Percentiles rank a stretch among this genome's conserved stretches.
phyloP scores from a whole-genome alignment of 2,329 filamentous ascomycete genomes.

The Colletotrichum echinochloae region DNA sequence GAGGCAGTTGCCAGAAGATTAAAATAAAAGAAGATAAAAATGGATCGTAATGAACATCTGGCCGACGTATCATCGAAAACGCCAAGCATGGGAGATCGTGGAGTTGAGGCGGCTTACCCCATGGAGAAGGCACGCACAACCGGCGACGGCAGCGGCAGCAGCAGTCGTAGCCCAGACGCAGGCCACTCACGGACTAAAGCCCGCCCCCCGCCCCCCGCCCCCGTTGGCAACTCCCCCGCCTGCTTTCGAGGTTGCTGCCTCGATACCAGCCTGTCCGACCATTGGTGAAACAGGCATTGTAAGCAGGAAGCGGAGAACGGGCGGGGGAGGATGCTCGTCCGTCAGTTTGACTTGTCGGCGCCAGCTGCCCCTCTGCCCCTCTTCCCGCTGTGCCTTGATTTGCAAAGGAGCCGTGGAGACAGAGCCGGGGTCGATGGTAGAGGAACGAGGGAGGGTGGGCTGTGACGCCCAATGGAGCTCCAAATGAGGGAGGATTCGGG shows the following conservation, averaged over 20 bases:
- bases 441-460: slow-evolving; percentile 7
- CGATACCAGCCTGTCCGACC: slow-evolving; percentile 3
- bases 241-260: slow-evolving; percentile 11
- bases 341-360: slow-evolving; percentile 20
- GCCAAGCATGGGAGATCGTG: slow-evolving; percentile 38
- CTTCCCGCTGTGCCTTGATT: slow-evolving; percentile 25
- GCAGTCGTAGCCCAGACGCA: slow-evolving; percentile 1
- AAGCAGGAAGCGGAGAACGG: slow-evolving; percentile 30
- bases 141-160: background rate
- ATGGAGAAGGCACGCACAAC: slow-evolving; percentile 25
- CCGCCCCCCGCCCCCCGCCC: too few species aligned
- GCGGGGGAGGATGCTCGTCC: background rate
- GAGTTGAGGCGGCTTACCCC: slow-evolving; percentile 30
- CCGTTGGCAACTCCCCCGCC: slow-evolving; percentile 1
- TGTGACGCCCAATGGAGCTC: slow-evolving; percentile 5
- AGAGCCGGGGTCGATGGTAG: background rate
- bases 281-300: slow-evolving; percentile 37
- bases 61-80: slow-evolving; percentile 31
- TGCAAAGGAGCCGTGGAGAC: slow-evolving; percentile 22
- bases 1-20: background rate
- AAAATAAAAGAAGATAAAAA: slow-evolving; percentile 1
- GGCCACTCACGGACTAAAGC: slow-evolving; percentile 16
- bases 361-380: slow-evolving; percentile 2
- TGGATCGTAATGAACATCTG: slow-evolving; percentile 7
- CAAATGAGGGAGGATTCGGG: slow-evolving; percentile 35